Conservation (phyloP, 2,329 filamentous ascomycete species). For the Apiospora kogelbergensis region DNA sequence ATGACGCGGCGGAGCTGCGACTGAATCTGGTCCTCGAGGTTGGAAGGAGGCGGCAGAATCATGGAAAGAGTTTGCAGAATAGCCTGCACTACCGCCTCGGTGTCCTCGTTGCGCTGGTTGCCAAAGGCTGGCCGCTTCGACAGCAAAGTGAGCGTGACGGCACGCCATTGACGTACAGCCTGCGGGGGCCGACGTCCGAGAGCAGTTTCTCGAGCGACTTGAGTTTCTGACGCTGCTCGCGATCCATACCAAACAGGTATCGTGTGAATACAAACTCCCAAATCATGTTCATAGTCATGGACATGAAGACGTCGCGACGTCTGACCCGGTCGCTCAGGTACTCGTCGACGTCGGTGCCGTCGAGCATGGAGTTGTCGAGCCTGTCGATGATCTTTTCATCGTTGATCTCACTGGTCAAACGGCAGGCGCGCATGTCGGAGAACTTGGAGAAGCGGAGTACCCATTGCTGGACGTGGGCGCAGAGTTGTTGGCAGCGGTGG, state of each 20-base stretch:
- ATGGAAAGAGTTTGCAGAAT: conserved; percentile 81
- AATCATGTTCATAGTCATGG: conserved; percentile 97
- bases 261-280: conserved; percentile 99
- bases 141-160: conserved; percentile 88
- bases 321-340: conserved; percentile 86
- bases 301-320: conserved; percentile 95
- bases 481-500: conserved; percentile 88
- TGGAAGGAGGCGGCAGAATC: conserved; percentile 82
- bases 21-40: conserved; percentile 78
- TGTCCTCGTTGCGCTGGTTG: conserved; percentile 82
- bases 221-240: conserved; percentile 95
- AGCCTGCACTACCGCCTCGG: conserved; percentile 91
- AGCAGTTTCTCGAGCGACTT: conserved; percentile 93
- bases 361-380: conserved; percentile 90
- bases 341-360: conserved; percentile 87
- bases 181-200: conserved; percentile 81
- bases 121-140: conserved; percentile 78
- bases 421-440: conserved; percentile 87
- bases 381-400: conserved; percentile 93
- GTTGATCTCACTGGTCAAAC: conserved; percentile 77
- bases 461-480: conserved; percentile 96
- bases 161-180: conserved; percentile 96
- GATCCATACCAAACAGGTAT: conserved; percentile 98
- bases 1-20: conserved; percentile 86
- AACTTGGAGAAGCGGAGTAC: conserved; percentile 97